Evolutionary conservation across 2,329 filamentous ascomycete genomes (phyloP), one percentile per base, ranked within the genome.

Genomic region (Pyricularia grisea): DNA sequence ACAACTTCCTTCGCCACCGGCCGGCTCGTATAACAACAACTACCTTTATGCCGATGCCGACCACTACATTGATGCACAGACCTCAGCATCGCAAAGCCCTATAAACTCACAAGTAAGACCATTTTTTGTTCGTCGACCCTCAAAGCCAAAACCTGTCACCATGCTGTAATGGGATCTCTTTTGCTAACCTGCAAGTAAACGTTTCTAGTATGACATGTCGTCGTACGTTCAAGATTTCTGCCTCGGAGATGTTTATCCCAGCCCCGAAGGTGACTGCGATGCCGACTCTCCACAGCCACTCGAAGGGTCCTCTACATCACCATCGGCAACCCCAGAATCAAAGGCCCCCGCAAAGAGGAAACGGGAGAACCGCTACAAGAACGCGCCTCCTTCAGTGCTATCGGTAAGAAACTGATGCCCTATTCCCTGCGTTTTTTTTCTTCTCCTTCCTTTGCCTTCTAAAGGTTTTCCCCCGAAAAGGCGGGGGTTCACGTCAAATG

Each of bases 331-430:
- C 25, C 58, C 25, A 12, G 58, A 61, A 7, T 4, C 58, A 61
- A 83, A 83, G 71, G 74, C 78, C 0, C 76, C 79, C 4, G 74
- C 80, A 50, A 84, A 84, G 75, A 78, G 82, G 68, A 84, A 83
- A 73, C 79, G 83, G 27, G 82, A 84, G 72, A 85, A 84, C 74
- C 78, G 83, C 66, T 85, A 85, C 72, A 84, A 84, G 74, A 84
- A 85, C 69, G 83, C 83, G 0, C 81, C 83, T 1, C 81, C 82
- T 0, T 81, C 81, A 5, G 83, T 84, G 14, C 75, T 84, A 69
- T 82, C 79, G 69, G 83, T 84, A 78, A 75, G 82, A 50, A 58
- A 1, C 31, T n/a, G 3, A 50, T 30, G 20, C 27, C 7, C 23
- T 6, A 25, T 61, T 61, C 11, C 14, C 10, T 28, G 2, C 1